Evolutionary conservation across 495 filamentous ascomycete genomes (phyloP).

Genomic region (Xylaria palmicola): DNA sequence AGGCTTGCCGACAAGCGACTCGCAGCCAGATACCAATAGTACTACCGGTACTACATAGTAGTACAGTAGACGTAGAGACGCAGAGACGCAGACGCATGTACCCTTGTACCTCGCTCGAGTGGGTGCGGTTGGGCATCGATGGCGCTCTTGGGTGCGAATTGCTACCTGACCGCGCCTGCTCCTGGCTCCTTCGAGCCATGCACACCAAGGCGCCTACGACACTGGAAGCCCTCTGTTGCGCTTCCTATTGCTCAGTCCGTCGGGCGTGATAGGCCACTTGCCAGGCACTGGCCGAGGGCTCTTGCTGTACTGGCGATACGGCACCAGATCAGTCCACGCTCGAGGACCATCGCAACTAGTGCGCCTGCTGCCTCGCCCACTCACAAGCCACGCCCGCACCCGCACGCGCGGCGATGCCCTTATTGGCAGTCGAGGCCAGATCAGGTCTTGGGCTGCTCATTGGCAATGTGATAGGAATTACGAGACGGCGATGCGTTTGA

Average conservation of each 20-base stretch:
- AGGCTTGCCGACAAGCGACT: slow-evolving; percentile 12
- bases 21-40: not conserved
- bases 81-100: slow-evolving; percentile 6
- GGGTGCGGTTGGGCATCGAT: slow-evolving; percentile 33
- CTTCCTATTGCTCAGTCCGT: slow-evolving; percentile 31
- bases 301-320: slow-evolving; percentile 25
- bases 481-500: slow-evolving; percentile 24
- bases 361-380: slow-evolving; percentile 22
- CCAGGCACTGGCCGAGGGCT: slow-evolving; percentile 23
- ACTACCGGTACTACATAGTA: slow-evolving; percentile 2
- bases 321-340: slow-evolving; percentile 33
- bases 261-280: slow-evolving; percentile 22
- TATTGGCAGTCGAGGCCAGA: slow-evolving; percentile 22
- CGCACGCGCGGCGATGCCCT: slow-evolving; percentile 9
- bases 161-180: slow-evolving; percentile 32
- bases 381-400: slow-evolving; percentile 18
- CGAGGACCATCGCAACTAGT: slow-evolving; percentile 19
- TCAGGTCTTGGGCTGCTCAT: slow-evolving; percentile 19
- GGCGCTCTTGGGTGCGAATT: slow-evolving; percentile 25
- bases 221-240: slow-evolving; percentile 17
- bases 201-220: slow-evolving; percentile 22
- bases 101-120: slow-evolving; percentile 4
- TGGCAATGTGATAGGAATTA: slow-evolving; percentile 21
- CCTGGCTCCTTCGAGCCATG: slow-evolving; percentile 20
- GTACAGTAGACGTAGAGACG: too few relatives aligned